Evolutionary conservation across 2,329 filamentous ascomycete species (phyloP).

Genomic region (Hymenoscyphus linearis): DNA sequence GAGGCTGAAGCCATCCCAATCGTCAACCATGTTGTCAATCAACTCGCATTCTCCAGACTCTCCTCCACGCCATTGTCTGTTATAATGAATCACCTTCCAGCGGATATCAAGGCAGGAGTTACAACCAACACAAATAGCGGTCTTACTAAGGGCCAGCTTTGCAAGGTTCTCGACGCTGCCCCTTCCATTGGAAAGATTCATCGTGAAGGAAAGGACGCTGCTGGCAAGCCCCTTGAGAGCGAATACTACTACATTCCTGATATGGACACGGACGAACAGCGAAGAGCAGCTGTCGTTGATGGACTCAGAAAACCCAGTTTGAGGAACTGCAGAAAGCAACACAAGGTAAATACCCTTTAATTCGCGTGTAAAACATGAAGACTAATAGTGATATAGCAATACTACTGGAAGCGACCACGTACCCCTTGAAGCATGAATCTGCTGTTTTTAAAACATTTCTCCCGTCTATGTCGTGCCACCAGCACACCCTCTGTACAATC

Average conservation of each 20-base stretch:
- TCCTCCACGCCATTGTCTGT: slow-evolving; percentile 87
- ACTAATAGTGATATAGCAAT: slow-evolving; percentile 46
- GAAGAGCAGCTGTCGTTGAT: slow-evolving; percentile 77
- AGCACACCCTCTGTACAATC: neutral
- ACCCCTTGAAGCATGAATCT: slow-evolving; percentile 42
- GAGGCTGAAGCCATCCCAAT: slow-evolving; percentile 42
- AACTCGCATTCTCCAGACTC: slow-evolving; percentile 88
- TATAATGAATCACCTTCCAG: slow-evolving; percentile 80
- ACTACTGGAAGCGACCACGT: slow-evolving; percentile 62
- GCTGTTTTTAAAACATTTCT: neutral
- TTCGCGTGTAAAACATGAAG: neutral
- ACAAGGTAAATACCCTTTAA: slow-evolving; percentile 66
- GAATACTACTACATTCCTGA: slow-evolving; percentile 97
- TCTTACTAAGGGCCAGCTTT: slow-evolving; percentile 59
- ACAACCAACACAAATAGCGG: slow-evolving; percentile 31
- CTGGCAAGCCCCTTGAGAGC: slow-evolving; percentile 87
- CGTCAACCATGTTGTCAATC: slow-evolving; percentile 86
- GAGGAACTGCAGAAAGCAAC: slow-evolving; percentile 85
- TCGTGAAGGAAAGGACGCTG: slow-evolving; percentile 91
- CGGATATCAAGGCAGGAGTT: slow-evolving; percentile 46
- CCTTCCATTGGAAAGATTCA: slow-evolving; percentile 81
- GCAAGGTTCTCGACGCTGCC: slow-evolving; percentile 66
- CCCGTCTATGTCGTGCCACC: neutral
- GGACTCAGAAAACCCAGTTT: slow-evolving; percentile 85
- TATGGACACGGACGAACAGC: slow-evolving; percentile 70